phyloP scores from a whole-genome alignment of 2,329 filamentous ascomycete genomes.

The Apiospora malaysiana region DNA sequence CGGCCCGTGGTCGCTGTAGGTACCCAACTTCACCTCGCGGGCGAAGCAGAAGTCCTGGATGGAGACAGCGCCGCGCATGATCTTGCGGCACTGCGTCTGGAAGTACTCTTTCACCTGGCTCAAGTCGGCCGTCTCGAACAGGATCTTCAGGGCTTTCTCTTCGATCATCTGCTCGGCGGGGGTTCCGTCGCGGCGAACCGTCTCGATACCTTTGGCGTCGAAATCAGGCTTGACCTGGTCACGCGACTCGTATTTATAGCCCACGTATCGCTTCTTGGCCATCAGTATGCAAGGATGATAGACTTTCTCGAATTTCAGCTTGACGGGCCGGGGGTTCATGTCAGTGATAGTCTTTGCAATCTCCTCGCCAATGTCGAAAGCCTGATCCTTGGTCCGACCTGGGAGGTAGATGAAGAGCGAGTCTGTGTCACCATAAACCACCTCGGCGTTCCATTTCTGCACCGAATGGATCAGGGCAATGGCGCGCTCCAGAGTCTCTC shows the following conservation, averaged over 20 bases:
- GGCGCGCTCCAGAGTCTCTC: constrained; percentile 92
- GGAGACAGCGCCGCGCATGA: constrained; percentile 86
- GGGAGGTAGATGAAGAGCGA: constrained; percentile 91
- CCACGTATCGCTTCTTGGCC: constrained; percentile 97
- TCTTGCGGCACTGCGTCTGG: constrained; percentile 86
- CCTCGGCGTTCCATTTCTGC: constrained; percentile 88
- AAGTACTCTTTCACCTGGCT: constrained; percentile 91
- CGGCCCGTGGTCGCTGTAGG: constrained; percentile 80
- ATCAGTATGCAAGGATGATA: constrained; percentile 94
- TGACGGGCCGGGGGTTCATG: constrained; percentile 88
- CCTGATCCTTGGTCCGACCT: constrained; percentile 84
- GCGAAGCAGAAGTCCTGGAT: constrained; percentile 97
- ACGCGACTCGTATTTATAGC: constrained; percentile 90
- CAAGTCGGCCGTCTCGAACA: constrained; percentile 90
- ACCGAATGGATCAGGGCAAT: constrained; percentile 92
- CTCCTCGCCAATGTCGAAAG: constrained; percentile 90
- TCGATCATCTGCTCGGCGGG: constrained; percentile 97
- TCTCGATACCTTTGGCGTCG: constrained; percentile 98
- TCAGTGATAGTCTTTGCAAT: constrained; percentile 87
- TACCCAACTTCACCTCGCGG: constrained; percentile 87
- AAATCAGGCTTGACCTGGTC: constrained; percentile 83
- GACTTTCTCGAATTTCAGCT: constrained; percentile 98
- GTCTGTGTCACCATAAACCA: constrained; percentile 98
- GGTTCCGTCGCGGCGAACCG: constrained; percentile 91
- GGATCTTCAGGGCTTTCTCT: constrained; percentile 84